Percentiles rank a stretch among this genome's conserved stretches.
Evolutionary conservation across 2,329 filamentous ascomycete genomes (phyloP).

Genomic region (Tolypocladium cylindrosporum): DNA sequence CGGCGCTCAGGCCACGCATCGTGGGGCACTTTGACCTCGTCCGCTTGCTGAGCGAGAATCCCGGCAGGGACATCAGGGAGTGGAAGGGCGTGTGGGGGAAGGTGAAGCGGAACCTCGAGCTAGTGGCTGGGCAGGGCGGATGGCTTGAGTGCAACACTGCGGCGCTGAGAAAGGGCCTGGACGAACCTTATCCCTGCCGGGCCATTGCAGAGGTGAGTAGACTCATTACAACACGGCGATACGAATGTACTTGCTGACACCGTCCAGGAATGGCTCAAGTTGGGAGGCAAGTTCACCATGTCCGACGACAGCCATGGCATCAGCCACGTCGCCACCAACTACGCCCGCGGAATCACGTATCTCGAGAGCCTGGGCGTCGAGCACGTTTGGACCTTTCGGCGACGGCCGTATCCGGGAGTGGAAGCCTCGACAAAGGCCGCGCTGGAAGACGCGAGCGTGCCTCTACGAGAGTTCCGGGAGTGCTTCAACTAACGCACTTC

Average conservation of each 20-base stretch:
- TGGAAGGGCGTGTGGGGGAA: constrained; percentile 62
- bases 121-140: constrained; percentile 63
- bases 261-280: constrained; percentile 56
- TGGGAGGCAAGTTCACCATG: constrained; percentile 76
- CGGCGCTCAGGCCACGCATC: constrained; percentile 58
- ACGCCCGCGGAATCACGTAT: constrained; percentile 59
- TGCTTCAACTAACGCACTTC: constrained; percentile 10
- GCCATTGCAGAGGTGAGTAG: constrained; percentile 61
- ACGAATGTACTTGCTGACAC: background rate
- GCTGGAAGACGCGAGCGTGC: constrained; percentile 33
- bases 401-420: constrained; percentile 19
- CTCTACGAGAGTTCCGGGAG: constrained; percentile 28
- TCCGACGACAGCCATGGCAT: constrained; percentile 93
- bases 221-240: background rate
- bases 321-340: constrained; percentile 81
- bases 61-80: constrained; percentile 47
- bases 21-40: constrained; percentile 95
- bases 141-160: constrained; percentile 86
- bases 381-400: constrained; percentile 48
- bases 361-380: constrained; percentile 55
- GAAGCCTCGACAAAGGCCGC: constrained; percentile 19
- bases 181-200: constrained; percentile 77
- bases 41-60: constrained; percentile 63
- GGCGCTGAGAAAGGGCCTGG: constrained; percentile 78
- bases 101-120: constrained; percentile 63